phyloP scores from a whole-genome alignment of 2,329 filamentous ascomycete species.

The Fonsecaea multimorphosa region DNA sequence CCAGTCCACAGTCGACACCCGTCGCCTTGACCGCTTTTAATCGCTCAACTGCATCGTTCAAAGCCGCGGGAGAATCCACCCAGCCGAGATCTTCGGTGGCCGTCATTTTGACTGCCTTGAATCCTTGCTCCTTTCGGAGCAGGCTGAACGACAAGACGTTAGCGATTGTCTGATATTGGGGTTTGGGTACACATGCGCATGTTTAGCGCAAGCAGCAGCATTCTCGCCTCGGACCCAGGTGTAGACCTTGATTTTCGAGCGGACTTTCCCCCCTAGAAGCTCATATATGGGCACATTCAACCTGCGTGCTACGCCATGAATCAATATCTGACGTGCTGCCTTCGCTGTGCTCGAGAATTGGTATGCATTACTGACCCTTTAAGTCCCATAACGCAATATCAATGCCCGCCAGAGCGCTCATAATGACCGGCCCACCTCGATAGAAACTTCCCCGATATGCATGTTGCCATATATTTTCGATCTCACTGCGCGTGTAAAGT shows the following conservation, averaged over 20 bases:
- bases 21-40: constrained; percentile 16
- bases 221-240: constrained; percentile 17
- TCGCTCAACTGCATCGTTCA: constrained; percentile 17
- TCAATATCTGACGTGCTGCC: constrained; percentile 5
- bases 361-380: constrained; percentile 9
- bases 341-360: constrained; percentile 13
- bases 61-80: constrained; percentile 16
- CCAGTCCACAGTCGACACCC: constrained; percentile 11
- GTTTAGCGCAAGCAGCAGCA: constrained; percentile 15
- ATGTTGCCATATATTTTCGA: constrained; percentile 19
- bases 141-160: constrained; percentile 14
- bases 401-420: constrained; percentile 17
- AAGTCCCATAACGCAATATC: constrained; percentile 18
- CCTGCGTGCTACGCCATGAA: constrained; percentile 13
- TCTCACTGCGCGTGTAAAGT: constrained; percentile 15
- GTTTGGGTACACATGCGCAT: constrained; percentile 11
- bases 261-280: constrained; percentile 12
- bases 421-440: constrained; percentile 19
- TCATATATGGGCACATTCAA: constrained; percentile 19
- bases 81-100: constrained; percentile 18
- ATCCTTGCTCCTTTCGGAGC: constrained; percentile 14
- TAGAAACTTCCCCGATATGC: constrained; percentile 18
- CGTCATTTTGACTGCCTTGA: constrained; percentile 16
- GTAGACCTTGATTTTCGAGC: constrained; percentile 19
- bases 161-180: constrained; percentile 6